Evolutionary conservation across 768 basidiomycete species (phyloP).

Genomic region (Hypholoma sublateritium): DNA sequence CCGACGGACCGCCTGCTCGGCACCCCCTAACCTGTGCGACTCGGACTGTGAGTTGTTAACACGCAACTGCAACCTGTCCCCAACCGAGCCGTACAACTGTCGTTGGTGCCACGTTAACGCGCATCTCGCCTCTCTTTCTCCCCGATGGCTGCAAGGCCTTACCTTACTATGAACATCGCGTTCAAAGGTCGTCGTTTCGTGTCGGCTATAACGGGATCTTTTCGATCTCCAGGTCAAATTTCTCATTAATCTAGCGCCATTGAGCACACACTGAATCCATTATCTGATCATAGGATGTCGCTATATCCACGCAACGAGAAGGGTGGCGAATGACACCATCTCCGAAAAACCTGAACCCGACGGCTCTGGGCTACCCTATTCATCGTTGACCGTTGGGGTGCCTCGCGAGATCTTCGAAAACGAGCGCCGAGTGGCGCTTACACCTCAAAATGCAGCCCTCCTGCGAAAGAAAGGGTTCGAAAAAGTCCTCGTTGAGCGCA

Average conservation of each 20-base stretch:
- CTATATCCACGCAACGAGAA: conserved; percentile 30
- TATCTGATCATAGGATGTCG: conserved; percentile 26
- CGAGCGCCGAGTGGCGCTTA: conserved; percentile 79
- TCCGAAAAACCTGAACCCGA: conserved; percentile 26
- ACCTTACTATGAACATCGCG: conserved; percentile 25
- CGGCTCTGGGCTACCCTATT: conserved; percentile 55
- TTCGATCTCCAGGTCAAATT: conserved; percentile 15
- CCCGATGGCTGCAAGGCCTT: conserved; percentile 31
- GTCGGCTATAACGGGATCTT: conserved; percentile 8
- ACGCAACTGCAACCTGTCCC: conserved; percentile 12
- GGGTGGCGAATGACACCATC: conserved; percentile 22
- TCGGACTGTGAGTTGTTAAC: neutral
- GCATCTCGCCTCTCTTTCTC: conserved; percentile 4
- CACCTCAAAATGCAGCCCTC: conserved; percentile 73
- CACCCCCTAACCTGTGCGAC: neutral
- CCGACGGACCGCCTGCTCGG: conserved; percentile 8
- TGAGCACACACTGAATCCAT: conserved; percentile 2
- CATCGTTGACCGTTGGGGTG: conserved; percentile 71
- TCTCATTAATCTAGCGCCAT: neutral
- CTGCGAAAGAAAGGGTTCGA: conserved; percentile 83
- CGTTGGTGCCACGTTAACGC: conserved; percentile 13
- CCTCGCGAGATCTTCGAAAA: conserved; percentile 76
- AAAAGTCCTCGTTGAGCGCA: conserved; percentile 69
- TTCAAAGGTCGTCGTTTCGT: conserved; percentile 22
- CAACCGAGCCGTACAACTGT: conserved; percentile 5